Evolutionary conservation across 805 yeast genomes (phyloP).

Genomic region (Monosporozyma aquatica): DNA sequence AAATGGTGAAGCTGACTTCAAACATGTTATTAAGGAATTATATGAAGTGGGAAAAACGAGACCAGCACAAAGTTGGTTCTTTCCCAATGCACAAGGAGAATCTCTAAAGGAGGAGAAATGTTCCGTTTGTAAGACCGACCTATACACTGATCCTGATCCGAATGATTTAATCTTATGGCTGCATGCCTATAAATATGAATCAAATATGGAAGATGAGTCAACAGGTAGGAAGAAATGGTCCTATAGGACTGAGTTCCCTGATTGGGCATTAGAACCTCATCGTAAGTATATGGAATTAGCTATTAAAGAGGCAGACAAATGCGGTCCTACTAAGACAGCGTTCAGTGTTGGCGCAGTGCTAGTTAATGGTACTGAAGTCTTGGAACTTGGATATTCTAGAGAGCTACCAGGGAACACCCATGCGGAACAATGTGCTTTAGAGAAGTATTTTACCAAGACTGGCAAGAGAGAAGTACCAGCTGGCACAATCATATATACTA

Average conservation of each 20-base stretch:
- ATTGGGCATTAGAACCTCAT: slow-evolving; percentile 65
- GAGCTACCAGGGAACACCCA: slow-evolving; percentile 93
- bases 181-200: slow-evolving; percentile 76
- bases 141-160: slow-evolving; percentile 82
- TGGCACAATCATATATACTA: slow-evolving; percentile 80
- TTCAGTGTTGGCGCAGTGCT: slow-evolving; percentile 88
- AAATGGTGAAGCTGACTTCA: slow-evolving; percentile 42
- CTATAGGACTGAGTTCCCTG: slow-evolving; percentile 66
- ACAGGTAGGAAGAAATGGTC: slow-evolving; percentile 44
- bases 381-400: slow-evolving; percentile 78
- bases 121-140: slow-evolving; percentile 52
- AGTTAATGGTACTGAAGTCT: slow-evolving; percentile 49
- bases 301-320: slow-evolving; percentile 64
- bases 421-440: slow-evolving; percentile 91
- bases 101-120: slow-evolving; percentile 51
- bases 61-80: slow-evolving; percentile 62
- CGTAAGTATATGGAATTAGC: slow-evolving; percentile 64
- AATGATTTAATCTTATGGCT: slow-evolving; percentile 81
- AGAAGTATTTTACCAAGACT: slow-evolving; percentile 47
- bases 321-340: slow-evolving; percentile 76
- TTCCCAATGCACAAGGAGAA: slow-evolving; percentile 56
- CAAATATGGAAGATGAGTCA: slow-evolving; percentile 31
- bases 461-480: slow-evolving; percentile 42
- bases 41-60: slow-evolving; percentile 61
- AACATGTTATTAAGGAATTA: slow-evolving; percentile 39